Percentiles rank a stretch among this genome's conserved stretches.
These are phyloP conservation scores for Thraustochytrium striatum DNA, from an alignment of 352 stramenopile species.

Conservation along the genomic window DNA sequence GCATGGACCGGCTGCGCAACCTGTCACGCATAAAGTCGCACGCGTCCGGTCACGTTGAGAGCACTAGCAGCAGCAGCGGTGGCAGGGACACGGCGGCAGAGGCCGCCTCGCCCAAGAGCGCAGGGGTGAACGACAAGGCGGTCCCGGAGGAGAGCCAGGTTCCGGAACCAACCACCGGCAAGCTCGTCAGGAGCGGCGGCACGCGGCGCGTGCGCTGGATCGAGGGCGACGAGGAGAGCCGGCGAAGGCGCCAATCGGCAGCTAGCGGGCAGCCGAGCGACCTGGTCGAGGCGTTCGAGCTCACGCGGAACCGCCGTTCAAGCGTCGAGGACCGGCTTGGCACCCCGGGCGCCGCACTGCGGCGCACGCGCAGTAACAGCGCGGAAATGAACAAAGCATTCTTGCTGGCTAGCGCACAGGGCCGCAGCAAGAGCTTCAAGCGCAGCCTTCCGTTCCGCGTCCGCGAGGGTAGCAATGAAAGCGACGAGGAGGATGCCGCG, in stretches of 20 bases:
- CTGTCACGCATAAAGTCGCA: neutral
- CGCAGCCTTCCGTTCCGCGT: neutral
- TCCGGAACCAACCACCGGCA: neutral
- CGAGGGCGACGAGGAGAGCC: neutral
- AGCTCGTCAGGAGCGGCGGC: neutral
- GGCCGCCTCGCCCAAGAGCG: too few species aligned
- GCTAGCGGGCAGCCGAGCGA: conserved; percentile 13
- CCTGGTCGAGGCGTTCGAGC: conserved; percentile 20
- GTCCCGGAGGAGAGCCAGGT: neutral
- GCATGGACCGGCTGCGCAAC: conserved; percentile 4
- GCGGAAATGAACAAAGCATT: neutral
- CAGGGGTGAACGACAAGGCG: neutral
- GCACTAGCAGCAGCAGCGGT: too few species aligned
- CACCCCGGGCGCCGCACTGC: too few species aligned
- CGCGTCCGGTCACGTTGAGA: neutral
- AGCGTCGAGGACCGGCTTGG: neutral
- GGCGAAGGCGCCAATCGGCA: neutral
- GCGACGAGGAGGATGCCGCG: neutral
- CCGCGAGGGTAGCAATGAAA: too few species aligned
- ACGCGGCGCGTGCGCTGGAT: neutral
- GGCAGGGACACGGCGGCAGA: too few species aligned
- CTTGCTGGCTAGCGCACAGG: neutral
- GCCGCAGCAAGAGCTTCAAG: conserved; percentile 38
- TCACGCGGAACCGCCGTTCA: neutral
- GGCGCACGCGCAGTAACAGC: neutral